Evolutionary conservation across 129 eudicot genomes (phyloP).

Genomic region (Silybum marianum): DNA sequence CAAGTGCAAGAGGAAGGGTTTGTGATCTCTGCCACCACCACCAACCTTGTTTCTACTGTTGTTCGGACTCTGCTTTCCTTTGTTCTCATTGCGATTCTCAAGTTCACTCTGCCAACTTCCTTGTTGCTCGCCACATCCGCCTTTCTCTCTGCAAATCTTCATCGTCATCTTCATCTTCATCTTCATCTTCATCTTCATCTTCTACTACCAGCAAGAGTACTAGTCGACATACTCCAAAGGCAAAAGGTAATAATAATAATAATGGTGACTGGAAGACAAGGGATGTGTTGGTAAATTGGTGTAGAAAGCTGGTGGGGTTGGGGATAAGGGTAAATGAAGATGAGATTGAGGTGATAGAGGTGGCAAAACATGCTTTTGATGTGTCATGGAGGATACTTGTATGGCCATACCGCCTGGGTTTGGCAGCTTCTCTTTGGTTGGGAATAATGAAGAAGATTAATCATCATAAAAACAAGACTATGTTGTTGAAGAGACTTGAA

Average conservation of each 20-base stretch:
- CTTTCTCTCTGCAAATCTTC: constrained; percentile 32
- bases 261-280: constrained; percentile 31
- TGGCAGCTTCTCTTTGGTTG: constrained; percentile 62
- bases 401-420: constrained; percentile 43
- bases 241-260: not conserved
- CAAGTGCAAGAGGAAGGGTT: not conserved
- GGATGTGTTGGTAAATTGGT: constrained; percentile 54
- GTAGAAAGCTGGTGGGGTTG: constrained; percentile 37
- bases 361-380: constrained; percentile 27
- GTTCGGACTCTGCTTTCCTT: constrained; percentile 37
- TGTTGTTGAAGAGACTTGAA: constrained; percentile 41
- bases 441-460: constrained; percentile 24
- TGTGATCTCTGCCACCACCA: constrained; percentile 29
- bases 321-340: not conserved
- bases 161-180: constrained; percentile 21
- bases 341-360: not conserved
- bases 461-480: not conserved
- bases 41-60: constrained; percentile 27
- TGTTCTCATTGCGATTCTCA: constrained; percentile 30
- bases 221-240: not conserved
- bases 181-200: constrained; percentile 21
- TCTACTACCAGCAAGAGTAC: not conserved
- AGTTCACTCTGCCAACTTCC: constrained; percentile 30
- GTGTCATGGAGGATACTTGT: constrained; percentile 18
- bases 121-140: constrained; percentile 34